phyloP scores from a whole-genome alignment of 257 asterid species.

The Salvia splendens region DNA sequence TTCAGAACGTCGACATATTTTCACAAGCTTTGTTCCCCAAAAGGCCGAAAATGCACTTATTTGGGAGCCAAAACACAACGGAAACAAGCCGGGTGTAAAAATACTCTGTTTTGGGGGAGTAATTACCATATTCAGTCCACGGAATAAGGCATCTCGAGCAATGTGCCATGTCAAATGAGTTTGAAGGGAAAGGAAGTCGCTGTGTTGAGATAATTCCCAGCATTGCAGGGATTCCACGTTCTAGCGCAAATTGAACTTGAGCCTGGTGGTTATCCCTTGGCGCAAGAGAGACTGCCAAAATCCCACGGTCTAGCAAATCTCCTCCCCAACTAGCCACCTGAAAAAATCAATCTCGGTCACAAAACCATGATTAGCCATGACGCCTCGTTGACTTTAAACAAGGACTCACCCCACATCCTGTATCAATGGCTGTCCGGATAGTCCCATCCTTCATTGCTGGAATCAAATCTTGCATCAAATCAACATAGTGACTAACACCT shows the following conservation, averaged over 20 bases:
- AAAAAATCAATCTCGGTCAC: background rate
- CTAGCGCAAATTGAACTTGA: slow-evolving; percentile 63
- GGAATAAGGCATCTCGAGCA: slow-evolving; percentile 65
- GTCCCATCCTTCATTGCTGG: slow-evolving; percentile 59
- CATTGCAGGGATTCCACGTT: slow-evolving; percentile 66
- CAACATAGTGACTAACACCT: slow-evolving; percentile 48
- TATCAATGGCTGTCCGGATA: slow-evolving; percentile 57
- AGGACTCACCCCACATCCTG: slow-evolving; percentile 65
- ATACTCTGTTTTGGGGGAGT: background rate
- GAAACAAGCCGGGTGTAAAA: background rate
- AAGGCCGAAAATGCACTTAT: background rate
- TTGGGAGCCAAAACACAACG: background rate
- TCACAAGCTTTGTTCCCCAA: background rate
- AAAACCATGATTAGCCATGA: background rate
- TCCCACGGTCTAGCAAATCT: slow-evolving; percentile 52
- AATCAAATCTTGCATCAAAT: slow-evolving; percentile 50
- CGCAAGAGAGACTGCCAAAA: slow-evolving; percentile 59
- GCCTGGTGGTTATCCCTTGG: slow-evolving; percentile 67
- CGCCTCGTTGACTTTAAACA: slow-evolving; percentile 1
- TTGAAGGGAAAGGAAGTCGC: slow-evolving; percentile 59
- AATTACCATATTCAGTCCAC: slow-evolving; percentile 58
- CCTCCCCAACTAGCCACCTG: slow-evolving; percentile 72
- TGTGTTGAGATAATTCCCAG: slow-evolving; percentile 56
- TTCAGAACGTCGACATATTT: background rate
- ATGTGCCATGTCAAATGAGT: slow-evolving; percentile 63